These are phyloP conservation scores for Aspergillus sclerotialis DNA, from an alignment of 2,329 filamentous ascomycete species.

Conservation along the genomic window DNA sequence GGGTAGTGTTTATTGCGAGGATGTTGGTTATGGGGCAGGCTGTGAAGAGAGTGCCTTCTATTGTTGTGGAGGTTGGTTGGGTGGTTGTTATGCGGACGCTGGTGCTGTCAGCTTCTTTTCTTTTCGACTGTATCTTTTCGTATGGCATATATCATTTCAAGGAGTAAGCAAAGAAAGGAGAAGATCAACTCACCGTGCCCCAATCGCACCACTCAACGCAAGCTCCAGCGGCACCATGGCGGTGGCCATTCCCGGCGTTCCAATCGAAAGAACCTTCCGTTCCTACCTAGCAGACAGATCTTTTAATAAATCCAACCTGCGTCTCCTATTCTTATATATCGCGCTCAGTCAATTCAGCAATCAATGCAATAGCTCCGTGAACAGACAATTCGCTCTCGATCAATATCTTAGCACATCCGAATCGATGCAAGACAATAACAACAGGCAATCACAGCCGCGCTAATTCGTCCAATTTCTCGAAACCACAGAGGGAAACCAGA, in stretches of 20 bases:
- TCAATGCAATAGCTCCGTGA: too few species aligned
- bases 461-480: too few species aligned
- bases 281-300: too few species aligned
- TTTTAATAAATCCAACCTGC: too few species aligned
- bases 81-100: conserved; percentile 55
- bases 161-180: not conserved
- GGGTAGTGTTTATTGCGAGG: conserved; percentile 52
- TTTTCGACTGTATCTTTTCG: too few species aligned
- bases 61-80: conserved; percentile 41
- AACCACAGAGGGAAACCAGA: not conserved
- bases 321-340: too few species aligned
- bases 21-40: conserved; percentile 55
- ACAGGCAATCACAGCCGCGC: conserved; percentile 9
- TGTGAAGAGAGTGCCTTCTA: conserved; percentile 58
- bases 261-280: too few species aligned
- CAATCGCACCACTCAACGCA: conserved; percentile 53
- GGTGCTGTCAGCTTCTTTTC: not conserved
- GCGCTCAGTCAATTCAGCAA: too few species aligned
- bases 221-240: conserved; percentile 46
- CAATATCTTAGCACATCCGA: too few species aligned
- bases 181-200: conserved; percentile 47
- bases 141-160: not conserved
- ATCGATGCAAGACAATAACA: too few species aligned
- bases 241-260: conserved; percentile 34
- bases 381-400: too few species aligned